Conservation (phyloP, 129 eudicot species). For the Tanacetum coccineum region DNA sequence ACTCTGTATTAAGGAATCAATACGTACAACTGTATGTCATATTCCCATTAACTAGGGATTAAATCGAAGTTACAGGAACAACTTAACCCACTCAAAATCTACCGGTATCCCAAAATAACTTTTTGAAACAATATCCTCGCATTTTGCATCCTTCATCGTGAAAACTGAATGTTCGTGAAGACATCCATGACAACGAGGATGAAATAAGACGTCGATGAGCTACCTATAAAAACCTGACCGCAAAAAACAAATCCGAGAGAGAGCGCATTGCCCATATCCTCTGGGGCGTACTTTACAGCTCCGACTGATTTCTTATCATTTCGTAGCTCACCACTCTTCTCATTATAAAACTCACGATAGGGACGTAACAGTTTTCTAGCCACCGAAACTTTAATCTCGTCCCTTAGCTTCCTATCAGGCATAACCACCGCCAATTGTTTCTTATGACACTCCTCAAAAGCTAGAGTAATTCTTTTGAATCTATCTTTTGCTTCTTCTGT, state of each 20-base stretch:
- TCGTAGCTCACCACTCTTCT: constrained; percentile 18
- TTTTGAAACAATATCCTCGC: no score
- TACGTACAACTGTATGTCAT: neutral
- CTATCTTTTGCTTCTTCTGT: constrained; percentile 38
- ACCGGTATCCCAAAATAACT: neutral
- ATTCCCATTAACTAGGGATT: constrained; percentile 1
- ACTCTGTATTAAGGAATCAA: no score
- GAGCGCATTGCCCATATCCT: constrained; percentile 42
- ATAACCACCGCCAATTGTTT: constrained; percentile 51
- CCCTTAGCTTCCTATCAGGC: constrained; percentile 55
- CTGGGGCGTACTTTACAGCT: constrained; percentile 54
- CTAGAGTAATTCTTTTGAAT: constrained; percentile 41
- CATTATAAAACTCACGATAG: constrained; percentile 53
- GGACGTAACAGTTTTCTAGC: constrained; percentile 39
- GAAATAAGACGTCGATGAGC: constrained; percentile 21
- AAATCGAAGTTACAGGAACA: constrained; percentile 1
- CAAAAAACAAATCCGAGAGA: constrained; percentile 59
- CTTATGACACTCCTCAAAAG: constrained; percentile 51
- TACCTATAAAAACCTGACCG: constrained; percentile 20
- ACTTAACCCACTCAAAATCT: neutral
- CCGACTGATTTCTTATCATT: constrained; percentile 27
- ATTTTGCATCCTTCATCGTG: neutral
- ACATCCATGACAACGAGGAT: constrained; percentile 22
- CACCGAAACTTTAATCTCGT: constrained; percentile 49
- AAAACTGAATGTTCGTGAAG: neutral